Evolutionary conservation across 2,329 filamentous ascomycete genomes (phyloP), one percentile per base, ranked within the genome.

Genomic region (Exophiala oligosperma): DNA sequence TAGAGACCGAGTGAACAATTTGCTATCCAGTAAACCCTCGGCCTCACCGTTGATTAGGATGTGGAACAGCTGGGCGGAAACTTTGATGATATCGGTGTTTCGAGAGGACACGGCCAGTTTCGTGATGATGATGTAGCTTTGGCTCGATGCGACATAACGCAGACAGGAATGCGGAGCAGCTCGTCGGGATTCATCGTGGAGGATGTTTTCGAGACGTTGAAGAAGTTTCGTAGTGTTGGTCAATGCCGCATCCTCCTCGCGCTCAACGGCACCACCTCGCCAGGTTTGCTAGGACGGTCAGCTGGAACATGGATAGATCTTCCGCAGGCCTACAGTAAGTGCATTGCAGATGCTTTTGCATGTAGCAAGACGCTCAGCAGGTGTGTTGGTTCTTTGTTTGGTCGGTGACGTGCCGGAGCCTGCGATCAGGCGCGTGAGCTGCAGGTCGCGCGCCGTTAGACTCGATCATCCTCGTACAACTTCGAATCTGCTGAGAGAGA

Each of bases 31-130:
- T 69, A 97, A 95, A 37, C 92, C 91, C 71, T 97, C 94, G 75
- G 97, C 92, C 73, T 97, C 94, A 72, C 92, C 94, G 75, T 99
- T 94, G 68, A 97, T 90, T 63, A 99, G 82, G 14, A 91, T 92
- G 57, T 91, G 91, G 74, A 97, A 97, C 70, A 97, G 87, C 41
- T 88, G 80, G 38, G 96, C 89, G 26, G 90, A 89, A 69, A 93
- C 90, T 64, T 88, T 87, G 66, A 97, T 88, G 69, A 97, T 88
- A 70, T 85, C 88, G 68, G 95, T 89, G 73, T 96, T 90, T 72
- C 91, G 88, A 32, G 90, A 92, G 0, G 88, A 88, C 2, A 90
- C 86, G 2, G 92, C 92, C 66, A 97, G 92, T 76, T 96, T 92
- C 63, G 90, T 90, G 63, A 97, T 87, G 11, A 90, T 89, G 3